These are phyloP conservation scores for Scheffersomyces stipitis DNA, from an alignment of 805 yeast species.

Conservation along the genomic window DNA sequence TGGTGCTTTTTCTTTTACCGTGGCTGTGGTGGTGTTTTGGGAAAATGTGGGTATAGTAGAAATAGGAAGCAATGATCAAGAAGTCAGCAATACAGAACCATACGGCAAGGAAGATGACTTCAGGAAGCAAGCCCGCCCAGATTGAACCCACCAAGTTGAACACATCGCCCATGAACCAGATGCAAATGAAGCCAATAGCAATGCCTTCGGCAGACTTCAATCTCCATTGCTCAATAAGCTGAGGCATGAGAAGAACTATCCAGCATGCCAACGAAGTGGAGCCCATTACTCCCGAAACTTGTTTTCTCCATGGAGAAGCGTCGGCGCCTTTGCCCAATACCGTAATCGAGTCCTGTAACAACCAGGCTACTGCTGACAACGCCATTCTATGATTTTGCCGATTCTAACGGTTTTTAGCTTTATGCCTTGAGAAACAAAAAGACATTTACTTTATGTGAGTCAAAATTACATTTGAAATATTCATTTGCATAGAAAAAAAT, in stretches of 20 bases:
- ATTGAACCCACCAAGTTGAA: slow-evolving; percentile 66
- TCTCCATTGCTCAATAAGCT: slow-evolving; percentile 78
- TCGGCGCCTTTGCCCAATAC: too few relatives aligned
- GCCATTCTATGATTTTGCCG: too few relatives aligned
- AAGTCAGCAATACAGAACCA: slow-evolving; percentile 78
- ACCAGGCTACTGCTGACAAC: too few relatives aligned
- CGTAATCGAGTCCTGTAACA: too few relatives aligned
- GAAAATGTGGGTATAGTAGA: slow-evolving; percentile 53
- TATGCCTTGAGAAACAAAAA: too few relatives aligned
- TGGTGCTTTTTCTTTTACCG: slow-evolving; percentile 8
- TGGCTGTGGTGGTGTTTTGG: slow-evolving; percentile 33
- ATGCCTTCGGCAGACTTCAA: slow-evolving; percentile 75
- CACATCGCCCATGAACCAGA: slow-evolving; percentile 75
- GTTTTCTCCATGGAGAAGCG: slow-evolving; percentile 30
- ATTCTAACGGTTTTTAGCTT: too few relatives aligned
- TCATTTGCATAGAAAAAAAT: too few relatives aligned
- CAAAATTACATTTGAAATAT: too few relatives aligned
- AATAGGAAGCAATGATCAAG: slow-evolving; percentile 55
- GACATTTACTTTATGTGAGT: too few relatives aligned
- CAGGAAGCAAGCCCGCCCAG: slow-evolving; percentile 70
- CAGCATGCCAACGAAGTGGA: slow-evolving; percentile 76
- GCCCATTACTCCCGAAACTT: slow-evolving; percentile 64
- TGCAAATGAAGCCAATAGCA: slow-evolving; percentile 61
- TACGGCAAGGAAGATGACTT: slow-evolving; percentile 65
- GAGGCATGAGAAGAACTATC: slow-evolving; percentile 75